phyloP scores from a whole-genome alignment of 768 basidiomycete species.

The Auriscalpium orientale region DNA sequence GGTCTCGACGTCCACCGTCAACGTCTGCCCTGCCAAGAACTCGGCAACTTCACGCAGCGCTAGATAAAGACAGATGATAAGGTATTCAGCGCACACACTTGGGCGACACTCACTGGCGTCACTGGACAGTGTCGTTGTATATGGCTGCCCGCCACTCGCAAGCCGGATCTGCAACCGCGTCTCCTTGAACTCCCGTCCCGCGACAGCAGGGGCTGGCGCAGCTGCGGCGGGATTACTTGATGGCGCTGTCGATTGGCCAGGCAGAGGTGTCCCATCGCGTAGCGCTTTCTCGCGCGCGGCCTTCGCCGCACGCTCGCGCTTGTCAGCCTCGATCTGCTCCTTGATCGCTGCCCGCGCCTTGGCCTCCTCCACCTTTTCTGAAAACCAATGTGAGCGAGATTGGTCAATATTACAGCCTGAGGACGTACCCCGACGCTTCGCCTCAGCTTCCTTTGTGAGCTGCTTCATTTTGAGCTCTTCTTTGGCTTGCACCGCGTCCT shows the following conservation, averaged over 20 bases:
- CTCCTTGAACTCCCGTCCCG: conserved; percentile 76
- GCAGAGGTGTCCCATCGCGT: conserved; percentile 58
- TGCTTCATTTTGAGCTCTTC: conserved; percentile 78
- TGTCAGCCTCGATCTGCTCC: conserved; percentile 93
- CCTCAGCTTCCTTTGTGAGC: conserved; percentile 74
- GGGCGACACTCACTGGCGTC: conserved; percentile 53
- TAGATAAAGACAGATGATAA: conserved; percentile 22
- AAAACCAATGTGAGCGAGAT: neutral
- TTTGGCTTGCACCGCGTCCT: conserved; percentile 68
- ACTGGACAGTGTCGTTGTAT: conserved; percentile 74
- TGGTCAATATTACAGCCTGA: neutral
- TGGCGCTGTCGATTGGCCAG: conserved; percentile 22
- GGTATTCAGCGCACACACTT: neutral
- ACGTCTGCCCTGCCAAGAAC: conserved; percentile 69
- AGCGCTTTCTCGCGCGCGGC: conserved; percentile 86
- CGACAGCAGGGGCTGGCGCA: conserved; percentile 23
- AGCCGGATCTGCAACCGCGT: conserved; percentile 88
- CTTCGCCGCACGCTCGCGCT: conserved; percentile 80
- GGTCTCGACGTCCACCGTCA: conserved; percentile 66
- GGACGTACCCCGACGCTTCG: conserved; percentile 63
- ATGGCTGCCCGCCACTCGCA: conserved; percentile 71
- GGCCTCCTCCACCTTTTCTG: conserved; percentile 88
- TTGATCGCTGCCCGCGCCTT: conserved; percentile 82
- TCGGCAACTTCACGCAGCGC: conserved; percentile 84
- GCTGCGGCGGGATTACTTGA: conserved; percentile 29